These are phyloP conservation scores for Komagataella phaffii DNA, from an alignment of 805 yeast species.

Conservation along the genomic window DNA sequence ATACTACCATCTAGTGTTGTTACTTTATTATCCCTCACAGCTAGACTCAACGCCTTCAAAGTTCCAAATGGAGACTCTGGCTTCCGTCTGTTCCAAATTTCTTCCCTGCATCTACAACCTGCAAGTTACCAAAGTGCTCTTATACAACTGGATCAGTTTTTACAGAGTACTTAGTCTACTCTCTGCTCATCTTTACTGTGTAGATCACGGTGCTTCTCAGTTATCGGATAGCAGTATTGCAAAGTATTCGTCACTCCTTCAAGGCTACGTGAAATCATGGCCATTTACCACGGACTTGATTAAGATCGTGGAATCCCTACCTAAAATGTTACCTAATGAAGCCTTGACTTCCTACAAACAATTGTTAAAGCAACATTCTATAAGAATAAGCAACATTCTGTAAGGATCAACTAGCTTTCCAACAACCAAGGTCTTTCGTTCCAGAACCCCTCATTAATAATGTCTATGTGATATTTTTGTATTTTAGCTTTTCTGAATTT, in stretches of 20 bases:
- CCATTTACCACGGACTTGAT: background rate
- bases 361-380: background rate
- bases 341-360: background rate
- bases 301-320: background rate
- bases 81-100: background rate
- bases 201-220: background rate
- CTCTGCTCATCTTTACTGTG: background rate
- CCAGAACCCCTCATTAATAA: slow-evolving; percentile 60
- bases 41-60: background rate
- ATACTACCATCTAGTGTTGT: background rate
- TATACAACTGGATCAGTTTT: background rate
- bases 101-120: background rate
- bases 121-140: background rate
- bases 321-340: background rate
- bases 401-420: background rate
- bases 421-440: slow-evolving; percentile 23
- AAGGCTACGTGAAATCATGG: background rate
- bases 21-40: background rate
- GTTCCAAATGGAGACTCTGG: background rate
- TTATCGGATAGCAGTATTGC: background rate
- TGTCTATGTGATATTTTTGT: slow-evolving; percentile 36
- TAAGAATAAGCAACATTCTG: background rate
- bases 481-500: slow-evolving; percentile 33
- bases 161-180: background rate
- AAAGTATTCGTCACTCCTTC: background rate